Base-by-base conservation (phyloP, 2,329 filamentous ascomycete genomes). In the Chalaropsis ovoidea region DNA sequence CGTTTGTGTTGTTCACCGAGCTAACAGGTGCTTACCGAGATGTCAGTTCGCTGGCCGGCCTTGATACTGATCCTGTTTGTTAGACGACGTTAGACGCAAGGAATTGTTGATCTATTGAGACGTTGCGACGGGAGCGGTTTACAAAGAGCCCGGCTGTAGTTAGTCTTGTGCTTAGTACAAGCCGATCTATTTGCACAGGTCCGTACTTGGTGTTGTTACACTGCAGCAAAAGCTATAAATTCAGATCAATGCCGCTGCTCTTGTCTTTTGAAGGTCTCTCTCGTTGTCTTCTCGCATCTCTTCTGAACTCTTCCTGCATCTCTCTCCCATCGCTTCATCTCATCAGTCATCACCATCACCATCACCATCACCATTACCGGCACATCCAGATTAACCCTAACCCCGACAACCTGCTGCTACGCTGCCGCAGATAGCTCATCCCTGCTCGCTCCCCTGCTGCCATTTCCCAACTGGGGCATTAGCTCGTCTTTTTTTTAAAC, bases 401-500 rank as follows among this genome's bases (percentile, higher is more conserved):
- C 54, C 47, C 47, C 19, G 13, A 6, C 3, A 0, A 0, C 22
- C 2, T 2, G 6, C 5, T 24, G 47, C 47, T 27, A 24, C 47
- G 22, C 19, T 52, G 47, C 24, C 5, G 1, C 35, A 1, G 8
- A 47, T 2, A 47, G 15, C 43, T 47, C 8, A 63, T 45, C 24
- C 24, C 27, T 41, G 42, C 31, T 35, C 24, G n/a, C 24, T 17
- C 45, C 60, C 60, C 60, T 24, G 60, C 10, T 6, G 17, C 60
- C 39, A 11, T 31, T 52, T 27, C 47, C 7, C 1, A 27, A 52
- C 11, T 27, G 22, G 24, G 27, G 27, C 54, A 58, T 39, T 39
- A 39, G 54, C 54, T 58, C 27, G 1, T 39, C 54, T 39, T 39
- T 58, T 39, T 60, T 41, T 39, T 56, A 60, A 67, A 63, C 63